These are phyloP conservation scores for Kwoniella sp. DNA, from an alignment of 768 basidiomycete genomes.

Conservation along the genomic window DNA sequence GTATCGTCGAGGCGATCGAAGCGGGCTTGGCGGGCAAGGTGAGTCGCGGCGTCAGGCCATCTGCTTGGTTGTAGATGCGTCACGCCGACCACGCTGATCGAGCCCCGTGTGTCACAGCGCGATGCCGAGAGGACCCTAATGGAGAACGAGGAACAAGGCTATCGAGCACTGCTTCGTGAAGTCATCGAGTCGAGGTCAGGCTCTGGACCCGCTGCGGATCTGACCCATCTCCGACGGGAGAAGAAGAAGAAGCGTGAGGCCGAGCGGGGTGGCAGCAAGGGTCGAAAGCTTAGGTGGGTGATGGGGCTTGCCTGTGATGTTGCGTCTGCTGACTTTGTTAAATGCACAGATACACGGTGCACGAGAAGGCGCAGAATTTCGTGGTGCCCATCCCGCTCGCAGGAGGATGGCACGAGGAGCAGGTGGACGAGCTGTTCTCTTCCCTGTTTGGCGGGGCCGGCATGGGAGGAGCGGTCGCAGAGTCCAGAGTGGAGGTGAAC, in stretches of 20 bases:
- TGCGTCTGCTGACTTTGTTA: not conserved
- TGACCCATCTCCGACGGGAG: constrained; percentile 40
- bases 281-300: constrained; percentile 76
- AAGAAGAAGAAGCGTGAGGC: constrained; percentile 66
- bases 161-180: constrained; percentile 84
- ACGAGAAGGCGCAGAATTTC: constrained; percentile 94
- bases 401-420: constrained; percentile 88
- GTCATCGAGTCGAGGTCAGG: constrained; percentile 65
- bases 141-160: constrained; percentile 55
- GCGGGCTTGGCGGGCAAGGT: constrained; percentile 57
- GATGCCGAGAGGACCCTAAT: constrained; percentile 28
- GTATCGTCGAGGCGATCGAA: constrained; percentile 69
- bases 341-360: constrained; percentile 70
- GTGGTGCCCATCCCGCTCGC: constrained; percentile 73
- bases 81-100: not conserved
- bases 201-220: constrained; percentile 16
- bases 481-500: constrained; percentile 13
- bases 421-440: constrained; percentile 88
- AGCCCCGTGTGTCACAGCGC: not conserved
- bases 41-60: constrained; percentile 5
- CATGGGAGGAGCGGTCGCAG: constrained; percentile 27
- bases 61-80: not conserved
- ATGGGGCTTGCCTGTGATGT: not conserved
- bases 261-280: constrained; percentile 95
- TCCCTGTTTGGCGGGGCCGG: constrained; percentile 65